Evolutionary conservation across 495 filamentous ascomycete genomes (phyloP).

Genomic region (Annulohypoxylon stygium): DNA sequence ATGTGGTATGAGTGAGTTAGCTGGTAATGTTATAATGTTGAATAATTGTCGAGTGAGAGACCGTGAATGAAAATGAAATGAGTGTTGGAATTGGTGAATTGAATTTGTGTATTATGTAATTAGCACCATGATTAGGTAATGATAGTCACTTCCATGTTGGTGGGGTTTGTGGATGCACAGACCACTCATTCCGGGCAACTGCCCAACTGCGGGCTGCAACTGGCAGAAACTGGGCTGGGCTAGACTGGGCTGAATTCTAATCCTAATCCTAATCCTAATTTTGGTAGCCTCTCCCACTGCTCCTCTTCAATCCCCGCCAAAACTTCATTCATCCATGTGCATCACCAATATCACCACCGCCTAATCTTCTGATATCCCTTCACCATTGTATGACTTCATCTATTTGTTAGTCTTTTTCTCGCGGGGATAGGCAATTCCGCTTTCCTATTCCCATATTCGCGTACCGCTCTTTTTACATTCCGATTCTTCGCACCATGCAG

Average conservation of each 20-base stretch:
- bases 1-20: too few species aligned
- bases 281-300: constrained; percentile 44
- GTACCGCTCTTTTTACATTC: background rate
- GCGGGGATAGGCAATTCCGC: background rate
- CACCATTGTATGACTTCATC: constrained; percentile 34
- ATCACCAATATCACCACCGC: constrained; percentile 23
- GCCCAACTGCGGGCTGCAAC: constrained; percentile 15
- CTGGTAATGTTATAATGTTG: background rate
- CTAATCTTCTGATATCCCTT: constrained; percentile 32
- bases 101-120: background rate
- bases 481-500: constrained; percentile 39
- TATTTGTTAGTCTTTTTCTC: constrained; percentile 13
- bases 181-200: background rate
- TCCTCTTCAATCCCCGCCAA: constrained; percentile 32
- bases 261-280: constrained; percentile 28
- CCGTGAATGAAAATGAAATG: background rate
- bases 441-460: background rate
- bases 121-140: constrained; percentile 1
- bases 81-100: background rate
- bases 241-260: constrained; percentile 45
- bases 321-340: constrained; percentile 28
- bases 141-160: background rate
- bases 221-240: constrained; percentile 23
- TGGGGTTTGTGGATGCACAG: background rate
- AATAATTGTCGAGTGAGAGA: too few species aligned